These are phyloP conservation scores for Schizothecium vesticola DNA, from an alignment of 495 filamentous ascomycete species.

Conservation along the genomic window DNA sequence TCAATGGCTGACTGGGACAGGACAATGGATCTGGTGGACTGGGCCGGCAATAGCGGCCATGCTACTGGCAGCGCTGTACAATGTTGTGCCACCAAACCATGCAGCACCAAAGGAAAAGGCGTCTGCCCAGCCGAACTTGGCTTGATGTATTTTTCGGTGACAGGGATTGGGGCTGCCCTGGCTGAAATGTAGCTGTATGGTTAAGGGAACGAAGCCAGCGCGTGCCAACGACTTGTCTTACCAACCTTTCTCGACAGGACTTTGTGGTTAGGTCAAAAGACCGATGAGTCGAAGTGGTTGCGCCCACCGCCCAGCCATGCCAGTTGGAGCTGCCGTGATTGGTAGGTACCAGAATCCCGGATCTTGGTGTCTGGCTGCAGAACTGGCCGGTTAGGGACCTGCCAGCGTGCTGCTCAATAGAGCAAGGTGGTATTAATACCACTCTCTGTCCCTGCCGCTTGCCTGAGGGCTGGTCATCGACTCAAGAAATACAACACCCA, in stretches of 20 bases:
- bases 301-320: background rate
- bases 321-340: background rate
- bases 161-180: background rate
- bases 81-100: constrained; percentile 19
- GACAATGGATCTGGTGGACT: constrained; percentile 34
- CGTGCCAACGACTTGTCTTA: background rate
- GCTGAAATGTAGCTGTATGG: background rate
- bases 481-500: background rate
- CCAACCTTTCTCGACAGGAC: background rate
- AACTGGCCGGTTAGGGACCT: too few relatives aligned
- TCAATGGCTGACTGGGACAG: constrained; percentile 1
- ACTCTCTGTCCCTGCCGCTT: background rate
- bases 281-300: background rate
- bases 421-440: too few relatives aligned
- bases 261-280: too few relatives aligned
- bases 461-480: background rate
- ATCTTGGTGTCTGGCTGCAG: too few relatives aligned
- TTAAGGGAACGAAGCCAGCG: background rate
- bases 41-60: constrained; percentile 3
- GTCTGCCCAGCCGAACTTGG: background rate
- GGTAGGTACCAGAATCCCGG: too few relatives aligned
- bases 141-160: background rate
- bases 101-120: background rate
- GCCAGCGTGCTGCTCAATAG: too few relatives aligned
- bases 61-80: constrained; percentile 19